These are phyloP conservation scores for Pleurotus ostreatus DNA, from an alignment of 768 basidiomycete species.

Conservation along the genomic window DNA sequence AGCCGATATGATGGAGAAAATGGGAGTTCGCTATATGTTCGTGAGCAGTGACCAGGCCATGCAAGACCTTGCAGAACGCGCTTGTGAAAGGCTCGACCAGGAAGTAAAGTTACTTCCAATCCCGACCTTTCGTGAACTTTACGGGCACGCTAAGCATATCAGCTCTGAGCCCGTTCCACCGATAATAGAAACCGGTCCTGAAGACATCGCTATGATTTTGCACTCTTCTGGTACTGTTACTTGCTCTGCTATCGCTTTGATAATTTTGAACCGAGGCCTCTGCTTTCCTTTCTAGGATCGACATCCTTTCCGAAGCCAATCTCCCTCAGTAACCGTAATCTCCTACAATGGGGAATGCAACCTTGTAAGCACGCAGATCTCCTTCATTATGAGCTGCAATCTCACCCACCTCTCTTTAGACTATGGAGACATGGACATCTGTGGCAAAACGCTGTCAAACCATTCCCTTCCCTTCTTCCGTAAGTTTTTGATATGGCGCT, in stretches of 20 bases:
- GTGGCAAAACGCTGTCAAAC: slow-evolving; percentile 13
- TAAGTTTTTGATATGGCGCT: background rate
- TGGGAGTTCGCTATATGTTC: slow-evolving; percentile 19
- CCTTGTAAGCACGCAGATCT: slow-evolving; percentile 11
- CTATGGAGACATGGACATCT: slow-evolving; percentile 16
- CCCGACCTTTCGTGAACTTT: slow-evolving; percentile 12
- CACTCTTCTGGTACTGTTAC: slow-evolving; percentile 17
- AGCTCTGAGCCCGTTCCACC: background rate
- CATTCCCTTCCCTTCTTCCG: slow-evolving; percentile 17
- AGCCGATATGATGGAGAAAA: slow-evolving; percentile 35
- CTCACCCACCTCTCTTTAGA: slow-evolving; percentile 1
- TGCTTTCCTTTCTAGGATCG: slow-evolving; percentile 9
- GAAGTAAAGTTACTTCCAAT: slow-evolving; percentile 1
- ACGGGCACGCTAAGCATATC: background rate
- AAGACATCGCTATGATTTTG: slow-evolving; percentile 13
- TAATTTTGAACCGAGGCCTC: background rate
- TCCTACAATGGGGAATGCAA: slow-evolving; percentile 15
- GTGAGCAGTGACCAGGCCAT: slow-evolving; percentile 18
- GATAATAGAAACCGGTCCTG: background rate
- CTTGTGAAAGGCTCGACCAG: slow-evolving; percentile 5
- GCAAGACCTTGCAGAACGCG: slow-evolving; percentile 14
- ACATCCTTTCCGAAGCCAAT: slow-evolving; percentile 17
- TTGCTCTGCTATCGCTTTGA: background rate
- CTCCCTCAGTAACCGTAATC: slow-evolving; percentile 10
- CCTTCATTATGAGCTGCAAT: background rate